Evolutionary conservation across 2,329 filamentous ascomycete species (phyloP).

Genomic region (Fusarium avenaceum): DNA sequence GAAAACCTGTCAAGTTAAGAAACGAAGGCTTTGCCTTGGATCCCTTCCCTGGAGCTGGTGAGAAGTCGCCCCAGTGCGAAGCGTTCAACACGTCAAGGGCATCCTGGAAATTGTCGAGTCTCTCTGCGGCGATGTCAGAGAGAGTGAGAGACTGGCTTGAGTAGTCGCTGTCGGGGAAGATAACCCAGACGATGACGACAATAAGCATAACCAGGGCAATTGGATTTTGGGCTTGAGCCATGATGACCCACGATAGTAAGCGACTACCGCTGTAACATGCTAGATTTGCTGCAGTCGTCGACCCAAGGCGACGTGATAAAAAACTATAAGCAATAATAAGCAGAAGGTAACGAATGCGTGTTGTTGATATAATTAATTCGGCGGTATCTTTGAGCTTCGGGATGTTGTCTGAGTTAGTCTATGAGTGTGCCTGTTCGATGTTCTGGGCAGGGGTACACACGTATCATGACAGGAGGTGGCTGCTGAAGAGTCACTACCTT

Average conservation of each 20-base stretch:
- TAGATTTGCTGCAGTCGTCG: slow-evolving; percentile 24
- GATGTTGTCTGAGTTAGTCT: slow-evolving; percentile 20
- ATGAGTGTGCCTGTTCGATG: background rate
- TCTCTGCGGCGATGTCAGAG: slow-evolving; percentile 57
- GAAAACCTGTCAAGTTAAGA: slow-evolving; percentile 83
- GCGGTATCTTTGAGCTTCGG: slow-evolving; percentile 16
- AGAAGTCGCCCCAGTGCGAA: slow-evolving; percentile 72
- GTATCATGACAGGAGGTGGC: slow-evolving; percentile 38
- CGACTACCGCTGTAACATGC: slow-evolving; percentile 46
- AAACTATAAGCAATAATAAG: background rate
- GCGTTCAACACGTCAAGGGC: slow-evolving; percentile 67
- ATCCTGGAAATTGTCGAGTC: slow-evolving; percentile 65
- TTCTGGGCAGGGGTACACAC: slow-evolving; percentile 35
- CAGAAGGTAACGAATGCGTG: background rate
- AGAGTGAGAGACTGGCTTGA: slow-evolving; percentile 52
- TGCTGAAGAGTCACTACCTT: background rate
- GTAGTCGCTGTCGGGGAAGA: slow-evolving; percentile 56
- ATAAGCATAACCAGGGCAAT: slow-evolving; percentile 50
- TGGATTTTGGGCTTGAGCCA: slow-evolving; percentile 63
- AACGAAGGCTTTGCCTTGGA: slow-evolving; percentile 59
- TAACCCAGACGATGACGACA: slow-evolving; percentile 57
- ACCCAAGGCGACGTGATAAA: slow-evolving; percentile 23
- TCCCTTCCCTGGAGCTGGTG: slow-evolving; percentile 55
- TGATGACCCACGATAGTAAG: slow-evolving; percentile 52
- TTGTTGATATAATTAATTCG: background rate